Percentiles rank a stretch among this genome's conserved stretches.
phyloP scores from a whole-genome alignment of 208 protist genomes.

The Naegleria gruberi region DNA sequence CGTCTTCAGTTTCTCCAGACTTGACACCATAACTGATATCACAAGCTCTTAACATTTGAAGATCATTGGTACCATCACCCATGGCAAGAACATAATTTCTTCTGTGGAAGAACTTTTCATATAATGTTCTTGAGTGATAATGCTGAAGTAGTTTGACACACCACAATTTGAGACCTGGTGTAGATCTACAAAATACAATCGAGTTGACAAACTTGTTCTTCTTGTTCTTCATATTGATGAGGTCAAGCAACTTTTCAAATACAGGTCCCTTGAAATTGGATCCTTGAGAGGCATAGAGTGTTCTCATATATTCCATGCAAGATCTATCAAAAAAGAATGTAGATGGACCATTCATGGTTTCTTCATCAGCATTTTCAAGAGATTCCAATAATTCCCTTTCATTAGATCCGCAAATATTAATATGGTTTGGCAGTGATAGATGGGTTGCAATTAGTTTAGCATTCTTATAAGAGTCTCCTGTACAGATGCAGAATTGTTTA shows the following conservation, averaged over 20 bases:
- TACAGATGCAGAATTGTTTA: conserved; percentile 14
- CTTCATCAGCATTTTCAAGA: not conserved
- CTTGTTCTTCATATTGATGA: not conserved
- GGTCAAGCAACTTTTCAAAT: not conserved
- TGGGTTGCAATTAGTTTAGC: not conserved
- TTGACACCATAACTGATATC: not conserved
- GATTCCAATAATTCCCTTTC: not conserved
- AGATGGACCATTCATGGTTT: not conserved
- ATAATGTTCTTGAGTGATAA: not conserved
- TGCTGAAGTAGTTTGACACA: not conserved
- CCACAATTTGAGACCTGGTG: not conserved
- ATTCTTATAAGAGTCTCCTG: not conserved
- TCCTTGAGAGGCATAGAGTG: not conserved
- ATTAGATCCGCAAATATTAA: not conserved
- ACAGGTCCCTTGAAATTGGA: not conserved
- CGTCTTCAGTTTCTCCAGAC: not conserved
- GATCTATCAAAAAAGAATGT: not conserved
- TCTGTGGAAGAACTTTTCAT: not conserved
- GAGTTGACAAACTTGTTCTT: not conserved
- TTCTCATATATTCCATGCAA: not conserved
- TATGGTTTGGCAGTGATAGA: not conserved
- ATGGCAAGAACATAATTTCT: conserved; percentile 1
- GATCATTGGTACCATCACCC: conserved; percentile 8
- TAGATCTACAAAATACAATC: not conserved
- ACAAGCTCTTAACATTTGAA: not conserved